These are phyloP conservation scores for Agaricus bisporus DNA, from an alignment of 768 basidiomycete genomes.

Conservation along the genomic window DNA sequence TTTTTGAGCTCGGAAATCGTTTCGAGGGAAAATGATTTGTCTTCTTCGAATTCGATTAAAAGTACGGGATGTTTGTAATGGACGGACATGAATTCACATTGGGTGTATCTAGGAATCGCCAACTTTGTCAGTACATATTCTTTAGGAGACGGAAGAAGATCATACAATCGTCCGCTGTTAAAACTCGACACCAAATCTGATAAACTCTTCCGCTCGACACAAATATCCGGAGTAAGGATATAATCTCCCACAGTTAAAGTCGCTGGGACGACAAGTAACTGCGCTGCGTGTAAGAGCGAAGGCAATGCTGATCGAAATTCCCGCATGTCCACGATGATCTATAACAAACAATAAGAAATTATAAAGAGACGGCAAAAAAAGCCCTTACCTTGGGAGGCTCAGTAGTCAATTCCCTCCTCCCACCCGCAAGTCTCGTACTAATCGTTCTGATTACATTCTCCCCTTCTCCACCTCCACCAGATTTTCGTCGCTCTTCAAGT, in stretches of 20 bases:
- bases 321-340: slow-evolving; percentile 96
- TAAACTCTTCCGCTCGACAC: slow-evolving; percentile 93
- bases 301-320: slow-evolving; percentile 94
- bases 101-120: slow-evolving; percentile 65
- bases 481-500: slow-evolving; percentile 55
- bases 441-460: slow-evolving; percentile 75
- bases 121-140: neutral
- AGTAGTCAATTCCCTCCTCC: slow-evolving; percentile 56
- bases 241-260: slow-evolving; percentile 96
- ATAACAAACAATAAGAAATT: neutral
- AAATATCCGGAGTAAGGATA: slow-evolving; percentile 90
- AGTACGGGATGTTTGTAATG: slow-evolving; percentile 93
- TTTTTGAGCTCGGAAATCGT: slow-evolving; percentile 61
- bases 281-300: slow-evolving; percentile 79
- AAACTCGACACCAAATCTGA: slow-evolving; percentile 92
- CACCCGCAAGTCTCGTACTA: slow-evolving; percentile 82
- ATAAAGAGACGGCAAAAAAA: neutral
- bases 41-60: slow-evolving; percentile 96
- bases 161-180: slow-evolving; percentile 89
- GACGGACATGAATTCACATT: slow-evolving; percentile 95
- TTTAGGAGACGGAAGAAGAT: slow-evolving; percentile 9
- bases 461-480: slow-evolving; percentile 25
- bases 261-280: slow-evolving; percentile 77
- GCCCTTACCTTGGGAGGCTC: slow-evolving; percentile 56
- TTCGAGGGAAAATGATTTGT: slow-evolving; percentile 90